Base-by-base conservation (phyloP, 805 yeast genomes). In the Nakazawaea wickerhamii region DNA sequence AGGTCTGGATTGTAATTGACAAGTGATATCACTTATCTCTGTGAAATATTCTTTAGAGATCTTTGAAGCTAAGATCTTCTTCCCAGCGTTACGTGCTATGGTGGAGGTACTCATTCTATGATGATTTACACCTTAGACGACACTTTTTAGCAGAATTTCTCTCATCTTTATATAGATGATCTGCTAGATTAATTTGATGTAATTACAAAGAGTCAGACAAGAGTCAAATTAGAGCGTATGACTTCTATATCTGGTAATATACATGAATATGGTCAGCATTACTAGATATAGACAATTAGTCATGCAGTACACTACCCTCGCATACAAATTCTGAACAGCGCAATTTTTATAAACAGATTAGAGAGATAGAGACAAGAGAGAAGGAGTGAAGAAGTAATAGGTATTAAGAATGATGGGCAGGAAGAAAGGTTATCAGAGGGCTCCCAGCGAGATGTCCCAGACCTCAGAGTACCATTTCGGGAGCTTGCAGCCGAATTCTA, bases 21-120 rank as follows among this genome's bases (percentile, higher is more conserved):
- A 55, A 8, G 88, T 84, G 36, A 78, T 79, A 5, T 60, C 57
- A 14, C 70, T 68, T 42, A 93, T 75, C 59, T 93, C 98, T 34
- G 78, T 79, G 18, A 77, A 73, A 60, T 77, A 93, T 5, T 80
- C 73, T 57, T 90, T 89, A 38, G 98, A 93, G 21, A 93, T 84
- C 36, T 81, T 76, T 11, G 95, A 80, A 4, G 99, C 97, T 48
- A 90, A 67, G 30, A 91, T 81, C 35, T 95, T 85, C 64, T 84
- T 78, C 45, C 91, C 89, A 15, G 89, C 80, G 43, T 59, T 43
- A 37, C 31, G n/a, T n/a, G n/a, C n/a, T n/a, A n/a, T n/a, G n/a
- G n/a, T n/a, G n/a, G n/a, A n/a, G n/a, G n/a, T n/a, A n/a, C n/a
- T n/a, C n/a, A n/a, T n/a, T n/a, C n/a, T n/a, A n/a, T n/a, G n/a